Evolutionary conservation across 1,139 yeast species (phyloP), one percentile per base, ranked within the genome.

Genomic region (Blastobotrys buckinghamii): DNA sequence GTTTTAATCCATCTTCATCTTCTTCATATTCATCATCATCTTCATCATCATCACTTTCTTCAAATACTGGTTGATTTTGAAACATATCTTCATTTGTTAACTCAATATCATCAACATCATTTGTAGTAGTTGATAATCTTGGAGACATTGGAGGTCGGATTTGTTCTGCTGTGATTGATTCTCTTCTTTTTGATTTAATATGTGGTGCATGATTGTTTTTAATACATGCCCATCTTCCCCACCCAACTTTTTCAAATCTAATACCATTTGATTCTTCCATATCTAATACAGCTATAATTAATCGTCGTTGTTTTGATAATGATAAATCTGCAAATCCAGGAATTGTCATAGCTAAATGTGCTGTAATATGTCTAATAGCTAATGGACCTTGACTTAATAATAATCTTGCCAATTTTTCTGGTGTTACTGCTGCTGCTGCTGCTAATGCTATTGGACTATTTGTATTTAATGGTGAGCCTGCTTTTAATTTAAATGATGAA

Each of bases 171-270:
- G 32, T 29, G 9, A 29, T 29, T 6, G 16, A 15, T 17, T 22
- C 22, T 10, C 26, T 7, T 16, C 24, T 16, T 6, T 17, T 36
- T 12, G 22, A 54, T 43, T 13, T 26, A 50, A 47, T 9, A 52
- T 40, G 26, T 10, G 22, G 22, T 6, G 39, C 20, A 13, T n/a
- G 16, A 26, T 16, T 19, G 12, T 20, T 15, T 42, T 42, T 42
- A 54, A 45, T 24, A 48, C 36, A 56, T 26, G 90, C 88, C 97
- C 97, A 90, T 62, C 92, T 94, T 51, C 97, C 97, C 97, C 97
- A 90, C 24, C 97, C 97, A 38, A 89, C 89, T 70, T 90, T 90
- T 60, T 88, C 96, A 70, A 90, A 90, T 17, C 84, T 79, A n/a
- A 75, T 70, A 15, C 51, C 54, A 50, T 82, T 78, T 6, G 77